A percentile compares a stretch with the other conserved stretches of the same genome.
phyloP scores from a whole-genome alignment of 2,329 filamentous ascomycete genomes.

The Fusarium metavorans region DNA sequence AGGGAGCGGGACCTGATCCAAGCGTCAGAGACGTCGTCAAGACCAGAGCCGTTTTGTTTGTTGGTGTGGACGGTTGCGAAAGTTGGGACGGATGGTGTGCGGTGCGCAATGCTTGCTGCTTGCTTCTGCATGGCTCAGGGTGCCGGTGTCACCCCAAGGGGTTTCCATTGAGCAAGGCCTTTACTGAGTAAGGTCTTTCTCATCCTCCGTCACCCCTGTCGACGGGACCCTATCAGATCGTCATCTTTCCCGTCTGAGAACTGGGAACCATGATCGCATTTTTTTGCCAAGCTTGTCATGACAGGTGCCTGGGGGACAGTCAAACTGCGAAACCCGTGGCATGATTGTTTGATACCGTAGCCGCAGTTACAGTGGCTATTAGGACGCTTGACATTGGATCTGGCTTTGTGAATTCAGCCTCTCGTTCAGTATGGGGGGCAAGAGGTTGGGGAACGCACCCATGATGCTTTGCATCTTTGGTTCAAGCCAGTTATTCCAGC shows the following conservation, averaged over 20 bases:
- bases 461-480: constrained; percentile 3
- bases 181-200: not conserved
- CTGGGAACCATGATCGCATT: constrained; percentile 20
- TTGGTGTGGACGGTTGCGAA: constrained; percentile 35
- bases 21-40: constrained; percentile 34
- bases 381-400: not conserved
- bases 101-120: constrained; percentile 8
- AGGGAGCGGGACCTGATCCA: constrained; percentile 40
- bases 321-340: not conserved
- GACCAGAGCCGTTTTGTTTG: constrained; percentile 32
- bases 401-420: not conserved
- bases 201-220: constrained; percentile 26
- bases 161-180: constrained; percentile 22
- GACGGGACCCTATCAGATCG: constrained; percentile 42
- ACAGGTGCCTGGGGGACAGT: constrained; percentile 1
- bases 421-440: constrained; percentile 4
- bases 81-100: constrained; percentile 40
- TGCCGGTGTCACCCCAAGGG: constrained; percentile 18
- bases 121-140: constrained; percentile 9
- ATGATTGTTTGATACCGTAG: not conserved
- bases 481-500: constrained; percentile 7
- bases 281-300: constrained; percentile 30
- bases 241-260: constrained; percentile 26
- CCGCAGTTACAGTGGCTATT: not conserved
- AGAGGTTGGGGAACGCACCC: constrained; percentile 2